phyloP scores from a whole-genome alignment of 495 filamentous ascomycete species.

The Paragyromitra xinjiangensis region DNA sequence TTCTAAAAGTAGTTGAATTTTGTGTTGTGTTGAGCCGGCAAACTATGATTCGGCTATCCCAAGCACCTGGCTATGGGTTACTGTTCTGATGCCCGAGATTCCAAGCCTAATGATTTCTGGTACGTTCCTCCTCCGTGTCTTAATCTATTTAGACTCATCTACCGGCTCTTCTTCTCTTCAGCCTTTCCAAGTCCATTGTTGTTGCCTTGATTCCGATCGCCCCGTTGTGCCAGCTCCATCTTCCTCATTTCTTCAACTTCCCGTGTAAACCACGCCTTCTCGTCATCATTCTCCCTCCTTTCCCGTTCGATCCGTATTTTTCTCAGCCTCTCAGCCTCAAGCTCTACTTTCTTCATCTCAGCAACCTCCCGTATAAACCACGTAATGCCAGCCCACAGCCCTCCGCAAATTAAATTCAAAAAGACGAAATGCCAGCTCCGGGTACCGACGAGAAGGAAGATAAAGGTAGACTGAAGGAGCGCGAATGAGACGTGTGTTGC shows the following conservation, averaged over 20 bases:
- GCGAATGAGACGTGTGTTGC: conserved; percentile 91
- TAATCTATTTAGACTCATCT: neutral
- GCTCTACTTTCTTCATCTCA: conserved; percentile 70
- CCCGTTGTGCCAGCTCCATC: neutral
- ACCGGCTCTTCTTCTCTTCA: conserved; percentile 14
- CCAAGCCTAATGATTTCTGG: neutral
- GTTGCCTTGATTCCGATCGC: neutral
- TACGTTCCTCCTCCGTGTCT: neutral
- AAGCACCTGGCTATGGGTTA: neutral
- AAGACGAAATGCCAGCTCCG: conserved; percentile 85
- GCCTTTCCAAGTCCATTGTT: neutral
- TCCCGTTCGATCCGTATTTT: conserved; percentile 59
- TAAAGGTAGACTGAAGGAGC: conserved; percentile 78
- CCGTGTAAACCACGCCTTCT: conserved; percentile 42
- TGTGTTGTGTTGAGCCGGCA: neutral
- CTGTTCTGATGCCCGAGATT: neutral
- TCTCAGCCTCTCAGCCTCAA: conserved; percentile 65
- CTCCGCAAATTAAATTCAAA: conserved; percentile 76
- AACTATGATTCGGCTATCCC: neutral
- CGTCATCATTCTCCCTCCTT: conserved; percentile 45
- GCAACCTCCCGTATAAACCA: conserved; percentile 89
- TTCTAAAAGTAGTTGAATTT: neutral
- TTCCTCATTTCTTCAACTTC: neutral
- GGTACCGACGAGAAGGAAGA: conserved; percentile 78
- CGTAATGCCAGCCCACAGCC: conserved; percentile 93